Evolutionary conservation across 306 rosid genomes (phyloP).

Genomic region (Malus orientalis): DNA sequence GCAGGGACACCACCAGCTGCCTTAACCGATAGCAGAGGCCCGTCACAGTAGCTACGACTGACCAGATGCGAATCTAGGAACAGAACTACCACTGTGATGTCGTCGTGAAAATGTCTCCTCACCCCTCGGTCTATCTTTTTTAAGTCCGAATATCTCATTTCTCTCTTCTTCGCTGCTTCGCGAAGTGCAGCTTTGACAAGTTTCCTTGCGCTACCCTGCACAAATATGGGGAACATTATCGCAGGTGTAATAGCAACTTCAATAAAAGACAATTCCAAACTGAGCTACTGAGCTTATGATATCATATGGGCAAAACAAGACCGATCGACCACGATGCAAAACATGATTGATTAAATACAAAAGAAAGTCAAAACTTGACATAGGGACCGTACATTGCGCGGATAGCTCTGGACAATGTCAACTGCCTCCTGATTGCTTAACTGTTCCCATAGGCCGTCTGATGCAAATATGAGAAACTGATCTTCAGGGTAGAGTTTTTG

Average conservation of each 20-base stretch:
- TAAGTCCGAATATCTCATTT: constrained; percentile 92
- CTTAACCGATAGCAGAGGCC: constrained; percentile 56
- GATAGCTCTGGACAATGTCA: constrained; percentile 62
- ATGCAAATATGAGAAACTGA: constrained; percentile 84
- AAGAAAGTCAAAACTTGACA: constrained; percentile 1
- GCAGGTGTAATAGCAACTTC: not conserved
- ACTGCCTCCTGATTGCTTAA: constrained; percentile 85
- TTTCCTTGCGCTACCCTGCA: constrained; percentile 79
- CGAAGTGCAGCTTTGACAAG: constrained; percentile 66
- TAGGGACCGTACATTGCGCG: constrained; percentile 63
- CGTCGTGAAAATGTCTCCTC: constrained; percentile 96
- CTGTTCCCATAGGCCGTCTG: constrained; percentile 98
- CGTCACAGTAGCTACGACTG: constrained; percentile 38
- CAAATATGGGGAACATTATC: not conserved
- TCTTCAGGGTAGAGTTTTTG: constrained; percentile 61
- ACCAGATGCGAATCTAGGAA: constrained; percentile 58
- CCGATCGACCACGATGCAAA: not conserved
- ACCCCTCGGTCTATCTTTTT: constrained; percentile 88
- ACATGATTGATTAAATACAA: not conserved
- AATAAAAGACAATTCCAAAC: not conserved
- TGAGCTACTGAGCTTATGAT: not conserved
- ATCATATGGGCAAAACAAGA: not conserved
- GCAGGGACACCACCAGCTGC: constrained; percentile 44
- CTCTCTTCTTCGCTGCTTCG: constrained; percentile 93
- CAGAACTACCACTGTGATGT: constrained; percentile 81